Evolutionary conservation across 352 stramenopile species (phyloP), one percentile per base, ranked within the genome.

Genomic region (Globisporangium spiculum): DNA sequence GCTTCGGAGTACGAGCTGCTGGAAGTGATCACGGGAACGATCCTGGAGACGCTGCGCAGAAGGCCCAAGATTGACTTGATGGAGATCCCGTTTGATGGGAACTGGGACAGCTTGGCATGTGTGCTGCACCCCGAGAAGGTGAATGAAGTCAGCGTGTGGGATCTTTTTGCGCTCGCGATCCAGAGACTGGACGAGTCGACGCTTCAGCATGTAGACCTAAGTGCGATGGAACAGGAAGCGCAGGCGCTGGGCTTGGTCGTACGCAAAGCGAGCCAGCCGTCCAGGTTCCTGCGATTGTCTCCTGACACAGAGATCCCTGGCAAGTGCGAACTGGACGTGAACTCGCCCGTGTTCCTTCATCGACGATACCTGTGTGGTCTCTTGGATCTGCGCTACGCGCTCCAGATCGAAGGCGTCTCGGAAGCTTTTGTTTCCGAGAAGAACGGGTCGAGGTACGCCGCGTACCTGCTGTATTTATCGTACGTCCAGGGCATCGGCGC

Each of bases 331-430:
- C 69, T 92, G 20, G 80, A 94, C 64, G 79, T 99, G 6, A 80
- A 96, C 64, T 93, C 94, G 9, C 88, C 84, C 46, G 93, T 98
- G 14, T 90, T 99, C 61, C 87, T 93, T 16, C 92, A 98, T 70
- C 90, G 97, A 20, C 84, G 97, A 24, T 99, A 99, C 67, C 97
- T 95, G 71, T 97, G 94, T 18, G 96, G 98, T 3, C 88, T 99
- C n/a, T 80, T 97, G 48, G 97, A 99, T 83, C 81, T 99, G 46
- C 98, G 98, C 44, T 99, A 98, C 72, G 96, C 98, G 9, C 80
- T 99, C 14, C 98, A 99, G 76, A 98, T 99, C 26, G 88, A 97
- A 63, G 96, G 96, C n/a, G 98, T 99, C 70, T 91, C 86, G 0
- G 84, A 94, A 54, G 75, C 74, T 24, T 98, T 99, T 77, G 85